Evolutionary conservation across 305 asterid species (phyloP).

Genomic region (Fraxinus angustifolia): DNA sequence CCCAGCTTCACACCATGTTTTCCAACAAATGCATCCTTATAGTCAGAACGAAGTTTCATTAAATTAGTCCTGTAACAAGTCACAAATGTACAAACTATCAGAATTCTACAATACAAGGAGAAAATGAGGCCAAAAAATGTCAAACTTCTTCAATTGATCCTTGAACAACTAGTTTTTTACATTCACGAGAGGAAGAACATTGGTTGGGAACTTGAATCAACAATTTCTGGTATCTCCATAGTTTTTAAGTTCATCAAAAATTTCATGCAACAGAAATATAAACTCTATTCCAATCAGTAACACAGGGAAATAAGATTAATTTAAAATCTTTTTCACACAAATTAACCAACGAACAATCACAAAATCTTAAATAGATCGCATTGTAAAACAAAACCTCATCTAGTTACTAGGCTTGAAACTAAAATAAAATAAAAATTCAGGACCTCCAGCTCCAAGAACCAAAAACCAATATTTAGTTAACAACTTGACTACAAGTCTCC

Average conservation of each 20-base stretch:
- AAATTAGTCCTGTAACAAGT: constrained; percentile 74
- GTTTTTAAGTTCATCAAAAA: neutral
- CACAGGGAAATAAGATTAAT: neutral
- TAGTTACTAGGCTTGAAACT: neutral
- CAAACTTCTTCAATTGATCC: neutral
- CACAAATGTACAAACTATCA: constrained; percentile 13
- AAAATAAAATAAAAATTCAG: neutral
- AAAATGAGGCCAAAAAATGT: neutral
- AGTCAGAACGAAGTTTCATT: constrained; percentile 96
- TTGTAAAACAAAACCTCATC: neutral
- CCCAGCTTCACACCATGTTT: constrained; percentile 98
- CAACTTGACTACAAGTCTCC: constrained; percentile 8
- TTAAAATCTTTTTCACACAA: neutral
- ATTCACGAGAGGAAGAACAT: neutral
- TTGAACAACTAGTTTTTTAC: constrained; percentile 11
- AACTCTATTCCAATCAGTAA: neutral
- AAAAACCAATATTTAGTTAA: neutral
- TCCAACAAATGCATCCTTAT: constrained; percentile 86
- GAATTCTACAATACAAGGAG: neutral
- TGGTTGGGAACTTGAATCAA: neutral
- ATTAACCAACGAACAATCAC: neutral
- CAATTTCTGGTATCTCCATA: constrained; percentile 15
- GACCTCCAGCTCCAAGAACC: neutral
- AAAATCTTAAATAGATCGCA: neutral
- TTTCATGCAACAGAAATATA: neutral